phyloP scores from a whole-genome alignment of 441 rosid species.

The Oxalis stricta region DNA sequence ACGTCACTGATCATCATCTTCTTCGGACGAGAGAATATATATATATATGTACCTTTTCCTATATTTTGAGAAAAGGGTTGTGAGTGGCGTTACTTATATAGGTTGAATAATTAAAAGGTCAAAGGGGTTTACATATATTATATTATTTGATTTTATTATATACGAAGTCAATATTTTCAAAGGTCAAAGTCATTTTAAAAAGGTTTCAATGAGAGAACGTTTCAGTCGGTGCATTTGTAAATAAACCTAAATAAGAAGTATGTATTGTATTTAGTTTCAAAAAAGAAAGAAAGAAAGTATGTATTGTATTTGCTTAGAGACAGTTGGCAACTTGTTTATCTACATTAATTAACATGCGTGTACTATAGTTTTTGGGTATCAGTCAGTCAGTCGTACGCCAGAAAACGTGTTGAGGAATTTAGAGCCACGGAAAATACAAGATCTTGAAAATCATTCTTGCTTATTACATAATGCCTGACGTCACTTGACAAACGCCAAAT shows the following conservation, averaged over 20 bases:
- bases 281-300: no score
- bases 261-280: no score
- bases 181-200: constrained; percentile 11
- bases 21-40: not conserved
- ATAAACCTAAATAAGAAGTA: no score
- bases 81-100: constrained; percentile 13
- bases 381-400: not conserved
- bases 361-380: no score
- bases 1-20: no score
- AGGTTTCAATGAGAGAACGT: not conserved
- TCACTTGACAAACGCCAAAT: no score
- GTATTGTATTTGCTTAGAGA: no score
- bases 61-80: not conserved
- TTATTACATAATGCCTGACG: not conserved
- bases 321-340: not conserved
- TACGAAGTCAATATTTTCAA: constrained; percentile 18
- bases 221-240: constrained; percentile 11
- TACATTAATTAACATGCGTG: not conserved
- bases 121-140: not conserved
- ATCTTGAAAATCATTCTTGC: no score
- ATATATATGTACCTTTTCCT: not conserved
- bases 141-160: not conserved
- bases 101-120: constrained; percentile 28
- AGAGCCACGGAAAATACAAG: not conserved
- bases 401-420: not conserved